Evolutionary conservation across 169 alveolate genomes (phyloP), one percentile per base, ranked within the genome.

Genomic region (Theileria annulata): DNA sequence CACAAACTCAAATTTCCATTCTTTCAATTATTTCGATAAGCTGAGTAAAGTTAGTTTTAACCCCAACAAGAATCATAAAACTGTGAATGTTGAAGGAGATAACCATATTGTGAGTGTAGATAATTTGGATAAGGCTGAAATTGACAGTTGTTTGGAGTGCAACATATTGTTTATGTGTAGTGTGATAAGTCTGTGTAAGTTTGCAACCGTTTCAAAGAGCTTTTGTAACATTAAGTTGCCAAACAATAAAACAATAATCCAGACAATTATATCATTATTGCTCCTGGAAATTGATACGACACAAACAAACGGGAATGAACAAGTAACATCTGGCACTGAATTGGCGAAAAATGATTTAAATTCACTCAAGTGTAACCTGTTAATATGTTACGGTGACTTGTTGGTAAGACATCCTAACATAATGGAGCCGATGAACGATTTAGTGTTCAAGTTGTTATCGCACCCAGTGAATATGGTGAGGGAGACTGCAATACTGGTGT

Each of bases 321-420:
- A 21, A 5, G 25, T 15, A 0, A 51, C 19, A 6, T 23, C 27
- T 9, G 31, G 62, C n/a, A 31, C 19, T 71, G 54, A 30, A 13
- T 28, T 30, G 28, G n/a, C 42, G 6, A 37, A 23, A 3, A 37
- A 64, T 33, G 19, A 48, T 2, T 35, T 51, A 4, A 30, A 75
- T 4, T 28, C 75, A 17, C 70, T 90, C 30, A 60, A 92, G 35
- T 78, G 83, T 49, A 90, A 88, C 76, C 70, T 90, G 73, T 79
- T 90, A 31, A 87, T 90, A 63, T 82, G 94, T 74, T 90, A 90
- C 68, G 94, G 93, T 9, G 94, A 90, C 77, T 76, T 90, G 51
- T 82, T 90, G 68, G 87, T 88, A 67, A 76, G 93, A 31, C 93
- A 87, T 66, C 94, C 94, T 19, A 90, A 90, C 79, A 56, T 90